Conservation (phyloP, 495 filamentous ascomycete species). For the Lasiosphaeris hirsuta region DNA sequence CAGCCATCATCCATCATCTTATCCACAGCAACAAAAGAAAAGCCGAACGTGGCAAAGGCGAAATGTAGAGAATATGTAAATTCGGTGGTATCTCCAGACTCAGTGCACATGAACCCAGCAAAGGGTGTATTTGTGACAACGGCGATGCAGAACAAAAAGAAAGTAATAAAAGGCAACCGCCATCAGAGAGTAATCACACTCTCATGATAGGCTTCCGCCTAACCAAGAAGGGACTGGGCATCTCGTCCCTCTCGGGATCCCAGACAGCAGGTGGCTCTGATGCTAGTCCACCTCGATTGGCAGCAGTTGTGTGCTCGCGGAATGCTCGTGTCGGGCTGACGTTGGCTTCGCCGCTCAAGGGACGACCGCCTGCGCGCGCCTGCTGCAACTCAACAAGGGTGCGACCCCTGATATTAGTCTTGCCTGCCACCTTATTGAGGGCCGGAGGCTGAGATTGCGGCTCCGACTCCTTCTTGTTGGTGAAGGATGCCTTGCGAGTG, state of each 20-base stretch:
- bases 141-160: neutral
- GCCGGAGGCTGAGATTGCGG: constrained; percentile 16
- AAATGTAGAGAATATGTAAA: too few species aligned
- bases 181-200: constrained; percentile 1
- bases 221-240: constrained; percentile 84
- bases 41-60: too few species aligned
- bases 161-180: neutral
- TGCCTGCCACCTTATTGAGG: constrained; percentile 43
- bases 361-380: constrained; percentile 66
- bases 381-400: constrained; percentile 89
- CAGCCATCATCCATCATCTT: too few species aligned
- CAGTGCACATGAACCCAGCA: too few species aligned
- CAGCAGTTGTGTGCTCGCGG: constrained; percentile 38
- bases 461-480: constrained; percentile 47
- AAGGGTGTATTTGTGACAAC: too few species aligned
- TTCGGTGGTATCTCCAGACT: too few species aligned
- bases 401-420: constrained; percentile 58
- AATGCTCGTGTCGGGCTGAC: constrained; percentile 46
- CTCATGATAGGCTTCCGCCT: constrained; percentile 24
- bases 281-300: constrained; percentile 31
- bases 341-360: constrained; percentile 32
- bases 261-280: constrained; percentile 61
- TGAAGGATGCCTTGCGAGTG: constrained; percentile 54
- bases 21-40: too few species aligned
- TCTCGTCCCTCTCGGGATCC: constrained; percentile 85